Evolutionary conservation across 345 rosid genomes (phyloP), one percentile per base, ranked within the genome.

Genomic region (Noccaea bulbosa): DNA sequence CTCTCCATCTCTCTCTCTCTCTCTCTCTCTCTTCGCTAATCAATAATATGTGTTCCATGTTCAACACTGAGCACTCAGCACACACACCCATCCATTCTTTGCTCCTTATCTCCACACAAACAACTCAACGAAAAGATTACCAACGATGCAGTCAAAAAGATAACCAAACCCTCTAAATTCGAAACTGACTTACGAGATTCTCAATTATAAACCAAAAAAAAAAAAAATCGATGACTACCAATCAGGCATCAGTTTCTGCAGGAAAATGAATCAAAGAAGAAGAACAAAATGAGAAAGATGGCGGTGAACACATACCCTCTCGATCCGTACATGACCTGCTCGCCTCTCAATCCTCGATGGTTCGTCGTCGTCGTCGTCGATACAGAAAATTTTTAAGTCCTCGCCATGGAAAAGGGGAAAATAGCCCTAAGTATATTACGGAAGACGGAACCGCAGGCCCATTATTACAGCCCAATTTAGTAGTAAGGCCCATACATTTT

Each of bases 301-400:
- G 45, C 8, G 11, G 15, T 6, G 37, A 52, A 54, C 33, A 65
- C 83, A 67, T 77, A 83, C 87, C 87, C 87, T 71, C 87, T 81
- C 5, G 80, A 73, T 65, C 83, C 83, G 82, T 83, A 83, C 85
- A 83, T 79, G 67, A 50, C 51, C 78, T 15, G 66, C 72, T 55
- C 53, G 34, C 0, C 22, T 2, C 38, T 41, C 12, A 24, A 12
- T 46, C 32, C 22, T 11, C 55, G 55, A 5, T 50, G 30, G 34
- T 11, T 49, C 33, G 45, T 50, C 70, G 48, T 14, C 30, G 30
- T 27, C 30, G 27, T 24, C 27, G 30, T 27, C 30, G 30, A 27
- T 27, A 2, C 30, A 27, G 30, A 53, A 17, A 67, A 33, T 17
- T 69, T 33, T 69, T 54, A n/a, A 45, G 40, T 53, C 53, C 7